Evolutionary conservation across 192 early-diverging fungal genomes (phyloP), one percentile per base, ranked within the genome.

Genomic region (Podila minutissima): DNA sequence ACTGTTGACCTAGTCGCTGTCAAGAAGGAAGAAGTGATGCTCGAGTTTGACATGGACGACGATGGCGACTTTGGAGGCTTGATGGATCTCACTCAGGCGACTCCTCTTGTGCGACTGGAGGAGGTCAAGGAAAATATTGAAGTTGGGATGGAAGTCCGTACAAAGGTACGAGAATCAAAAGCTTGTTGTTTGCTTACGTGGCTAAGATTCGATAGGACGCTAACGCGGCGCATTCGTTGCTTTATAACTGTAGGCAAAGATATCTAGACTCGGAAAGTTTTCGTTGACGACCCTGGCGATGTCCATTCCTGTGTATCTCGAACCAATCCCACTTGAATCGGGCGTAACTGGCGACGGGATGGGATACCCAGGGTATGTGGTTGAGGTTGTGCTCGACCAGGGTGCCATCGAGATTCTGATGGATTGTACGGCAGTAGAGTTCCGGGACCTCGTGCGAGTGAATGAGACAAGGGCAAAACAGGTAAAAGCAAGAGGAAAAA

Each of bases 1-100:
- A 38, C 28, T 24, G 12, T 22, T 46, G 38, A 17, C 5, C 32
- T 49, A 46, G 33, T 31, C 0, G 12, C 22, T 24, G 46, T 72
- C 38, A 81, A 81, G n/a, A 59, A 69, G 17, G 77, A 81, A 15
- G 77, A 73, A n/a, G 73, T 71, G 3, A 33, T 81, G 33, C 11
- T 81, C 32, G 77, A 81, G 58, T 73, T 81, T 33, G 77, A 81
- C 22, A 73, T 81, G 71, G 71, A 81, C 22, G 71, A 73, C 49
- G 70, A 69, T 19, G 71, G 59, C 12, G 77, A 81, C 28, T 73
- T 73, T 68, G 70, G 75, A 28, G 62, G 62, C 1, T 26, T 81
- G 1, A 22, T 26, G 19, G 70, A 69, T 37, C 33, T 65, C 0
- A 35, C 50, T 9, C 33, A 24, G 13, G n/a, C 64, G 32, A 35